phyloP scores from a whole-genome alignment of 225 moss, liverwort and hornwort genomes.

The Neckera pumila region DNA sequence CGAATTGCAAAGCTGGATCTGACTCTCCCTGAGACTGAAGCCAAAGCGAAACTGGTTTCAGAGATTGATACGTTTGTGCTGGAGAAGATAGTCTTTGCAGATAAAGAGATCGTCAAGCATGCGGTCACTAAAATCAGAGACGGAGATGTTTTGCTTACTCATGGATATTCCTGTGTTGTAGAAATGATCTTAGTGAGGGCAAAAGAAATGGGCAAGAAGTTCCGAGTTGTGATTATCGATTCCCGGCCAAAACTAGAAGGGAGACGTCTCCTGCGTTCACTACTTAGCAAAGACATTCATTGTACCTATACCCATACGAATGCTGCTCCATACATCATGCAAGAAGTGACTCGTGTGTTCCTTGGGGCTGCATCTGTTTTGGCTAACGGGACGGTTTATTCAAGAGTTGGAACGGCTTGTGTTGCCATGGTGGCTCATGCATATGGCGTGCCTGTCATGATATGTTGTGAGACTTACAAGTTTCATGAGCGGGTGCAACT shows the following conservation, averaged over 20 bases:
- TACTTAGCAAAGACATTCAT: slow-evolving; percentile 53
- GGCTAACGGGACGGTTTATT: slow-evolving; percentile 87
- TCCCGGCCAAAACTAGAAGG: slow-evolving; percentile 96
- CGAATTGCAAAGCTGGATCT: slow-evolving; percentile 48
- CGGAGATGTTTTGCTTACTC: slow-evolving; percentile 83
- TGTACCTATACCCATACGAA: slow-evolving; percentile 79
- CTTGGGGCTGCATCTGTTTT: slow-evolving; percentile 92
- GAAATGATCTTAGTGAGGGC: slow-evolving; percentile 84
- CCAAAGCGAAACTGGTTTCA: slow-evolving; percentile 62
- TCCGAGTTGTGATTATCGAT: slow-evolving; percentile 84
- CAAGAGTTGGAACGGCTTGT: slow-evolving; percentile 93
- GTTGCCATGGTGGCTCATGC: slow-evolving; percentile 98
- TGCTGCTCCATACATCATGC: slow-evolving; percentile 87
- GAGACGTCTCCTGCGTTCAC: slow-evolving; percentile 46
- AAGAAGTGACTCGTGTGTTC: slow-evolving; percentile 89
- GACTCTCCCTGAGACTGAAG: slow-evolving; percentile 59
- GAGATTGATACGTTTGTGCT: slow-evolving; percentile 74
- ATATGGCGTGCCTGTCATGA: slow-evolving; percentile 80
- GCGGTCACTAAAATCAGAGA: slow-evolving; percentile 92
- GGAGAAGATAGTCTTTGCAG: slow-evolving; percentile 85
- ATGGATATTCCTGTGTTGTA: slow-evolving; percentile 77
- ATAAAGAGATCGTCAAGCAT: slow-evolving; percentile 86
- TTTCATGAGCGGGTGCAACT: slow-evolving; percentile 97
- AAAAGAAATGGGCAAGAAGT: slow-evolving; percentile 74
- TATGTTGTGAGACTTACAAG: slow-evolving; percentile 97